Evolutionary conservation across 1,284 basidiomycete genomes (phyloP).

Genomic region (Pseudozyma flocculosa): DNA sequence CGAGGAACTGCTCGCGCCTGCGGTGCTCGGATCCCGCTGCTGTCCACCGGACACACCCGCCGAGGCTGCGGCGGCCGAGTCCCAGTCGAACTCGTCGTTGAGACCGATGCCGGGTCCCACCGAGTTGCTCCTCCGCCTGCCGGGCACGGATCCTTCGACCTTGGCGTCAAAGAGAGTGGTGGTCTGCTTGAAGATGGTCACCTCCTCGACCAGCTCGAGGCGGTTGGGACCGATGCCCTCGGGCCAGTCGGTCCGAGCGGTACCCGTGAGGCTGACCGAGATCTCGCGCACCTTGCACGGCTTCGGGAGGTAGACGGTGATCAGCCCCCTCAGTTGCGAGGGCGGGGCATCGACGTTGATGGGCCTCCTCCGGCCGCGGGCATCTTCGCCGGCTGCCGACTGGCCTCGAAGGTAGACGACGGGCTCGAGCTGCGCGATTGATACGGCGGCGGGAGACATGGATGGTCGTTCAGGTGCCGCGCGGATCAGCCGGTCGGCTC

Average conservation of each 20-base stretch:
- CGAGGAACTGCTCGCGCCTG: neutral
- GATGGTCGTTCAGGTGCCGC: too few relatives aligned
- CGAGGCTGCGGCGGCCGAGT: conserved; percentile 50
- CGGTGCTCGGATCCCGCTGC: neutral
- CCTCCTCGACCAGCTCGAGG: conserved; percentile 77
- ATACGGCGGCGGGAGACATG: conserved; percentile 37
- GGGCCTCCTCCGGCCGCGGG: conserved; percentile 35
- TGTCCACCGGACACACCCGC: conserved; percentile 3
- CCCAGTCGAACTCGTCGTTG: conserved; percentile 60
- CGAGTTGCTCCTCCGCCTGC: conserved; percentile 66
- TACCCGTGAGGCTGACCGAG: conserved; percentile 74
- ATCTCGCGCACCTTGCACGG: conserved; percentile 85
- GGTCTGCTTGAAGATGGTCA: conserved; percentile 72
- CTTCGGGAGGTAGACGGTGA: conserved; percentile 77
- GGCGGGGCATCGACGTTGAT: conserved; percentile 64
- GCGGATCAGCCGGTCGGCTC: too few relatives aligned
- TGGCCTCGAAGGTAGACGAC: conserved; percentile 53
- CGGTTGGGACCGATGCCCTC: conserved; percentile 82
- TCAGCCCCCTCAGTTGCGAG: conserved; percentile 81
- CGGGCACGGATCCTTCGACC: conserved; percentile 1
- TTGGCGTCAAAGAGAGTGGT: conserved; percentile 68
- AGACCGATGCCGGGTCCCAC: conserved; percentile 71
- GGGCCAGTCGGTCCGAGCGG: conserved; percentile 70
- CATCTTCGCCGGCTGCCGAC: conserved; percentile 39
- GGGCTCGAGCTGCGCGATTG: conserved; percentile 46